Conservation (phyloP, 805 yeast species). For the Candida methanosorbosa region DNA sequence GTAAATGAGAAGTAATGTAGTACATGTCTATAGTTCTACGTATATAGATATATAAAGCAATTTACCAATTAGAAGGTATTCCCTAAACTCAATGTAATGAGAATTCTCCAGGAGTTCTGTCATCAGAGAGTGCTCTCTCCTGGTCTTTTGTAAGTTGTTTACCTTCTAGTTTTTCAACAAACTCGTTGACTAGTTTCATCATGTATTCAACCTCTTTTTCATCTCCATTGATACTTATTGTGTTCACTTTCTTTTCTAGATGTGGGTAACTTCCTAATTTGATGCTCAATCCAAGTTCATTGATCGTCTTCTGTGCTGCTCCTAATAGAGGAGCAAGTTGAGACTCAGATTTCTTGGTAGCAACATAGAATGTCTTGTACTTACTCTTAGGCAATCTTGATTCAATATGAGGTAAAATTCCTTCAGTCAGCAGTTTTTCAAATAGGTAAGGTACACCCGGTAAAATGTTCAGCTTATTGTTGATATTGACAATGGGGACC, state of each 20-base stretch:
- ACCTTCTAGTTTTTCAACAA: constrained; percentile 41
- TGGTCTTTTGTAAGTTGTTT: constrained; percentile 46
- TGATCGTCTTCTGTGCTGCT: constrained; percentile 37
- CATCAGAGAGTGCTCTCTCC: constrained; percentile 30
- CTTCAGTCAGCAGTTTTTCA: constrained; percentile 38
- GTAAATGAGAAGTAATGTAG: no score
- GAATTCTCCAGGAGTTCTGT: no score
- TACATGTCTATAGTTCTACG: no score
- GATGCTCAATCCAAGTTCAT: constrained; percentile 25
- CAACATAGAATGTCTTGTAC: constrained; percentile 46
- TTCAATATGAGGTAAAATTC: constrained; percentile 29
- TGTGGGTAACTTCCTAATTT: constrained; percentile 88
- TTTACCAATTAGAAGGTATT: no score
- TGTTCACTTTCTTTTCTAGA: constrained; percentile 49
- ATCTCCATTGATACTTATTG: constrained; percentile 69
- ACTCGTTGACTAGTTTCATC: constrained; percentile 19
- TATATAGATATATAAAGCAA: no score
- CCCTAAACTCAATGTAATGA: background rate
- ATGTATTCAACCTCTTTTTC: constrained; percentile 27
- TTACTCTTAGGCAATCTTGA: constrained; percentile 18
- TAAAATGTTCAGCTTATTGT: constrained; percentile 55
- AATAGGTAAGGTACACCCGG: constrained; percentile 85
- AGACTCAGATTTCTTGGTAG: constrained; percentile 54
- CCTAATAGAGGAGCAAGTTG: constrained; percentile 59
- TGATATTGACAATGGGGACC: constrained; percentile 79